These are phyloP conservation scores for Dorcoceras hygrometricum DNA, from an alignment of 257 asterid genomes.

Conservation along the genomic window DNA sequence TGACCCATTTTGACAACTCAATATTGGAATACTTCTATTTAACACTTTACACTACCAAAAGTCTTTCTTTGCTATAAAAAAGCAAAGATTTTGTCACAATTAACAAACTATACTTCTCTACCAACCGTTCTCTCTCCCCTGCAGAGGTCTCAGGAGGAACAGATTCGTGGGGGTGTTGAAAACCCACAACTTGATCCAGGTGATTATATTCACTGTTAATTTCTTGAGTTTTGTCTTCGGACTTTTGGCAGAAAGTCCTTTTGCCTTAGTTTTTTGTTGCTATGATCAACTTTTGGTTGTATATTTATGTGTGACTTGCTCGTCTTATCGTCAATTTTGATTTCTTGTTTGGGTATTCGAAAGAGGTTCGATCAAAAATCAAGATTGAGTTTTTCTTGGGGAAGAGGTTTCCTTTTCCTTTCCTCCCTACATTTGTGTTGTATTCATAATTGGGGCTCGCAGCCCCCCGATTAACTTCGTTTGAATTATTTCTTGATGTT, in stretches of 20 bases:
- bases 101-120: conserved; percentile 15
- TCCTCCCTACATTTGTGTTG: neutral
- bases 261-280: conserved; percentile 6
- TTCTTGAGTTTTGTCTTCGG: conserved; percentile 13
- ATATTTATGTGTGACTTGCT: conserved; percentile 10
- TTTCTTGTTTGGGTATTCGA: conserved; percentile 21
- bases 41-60: conserved; percentile 24
- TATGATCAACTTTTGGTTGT: conserved; percentile 9
- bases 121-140: conserved; percentile 12
- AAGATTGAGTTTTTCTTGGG: conserved; percentile 19
- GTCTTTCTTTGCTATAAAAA: conserved; percentile 8
- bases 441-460: conserved; percentile 16
- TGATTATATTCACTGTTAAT: conserved; percentile 4
- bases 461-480: conserved; percentile 17
- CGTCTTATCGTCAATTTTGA: neutral
- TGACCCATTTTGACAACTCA: conserved; percentile 27
- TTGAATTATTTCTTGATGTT: neutral
- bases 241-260: conserved; percentile 21
- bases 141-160: neutral
- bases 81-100: conserved; percentile 29
- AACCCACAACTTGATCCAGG: conserved; percentile 27
- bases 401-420: neutral
- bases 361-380: conserved; percentile 18
- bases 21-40: conserved; percentile 2
- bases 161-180: conserved; percentile 11